A percentile compares a stretch with the other conserved stretches of the same genome.
phyloP scores from a whole-genome alignment of 345 rosid genomes.

The Salix udensis region DNA sequence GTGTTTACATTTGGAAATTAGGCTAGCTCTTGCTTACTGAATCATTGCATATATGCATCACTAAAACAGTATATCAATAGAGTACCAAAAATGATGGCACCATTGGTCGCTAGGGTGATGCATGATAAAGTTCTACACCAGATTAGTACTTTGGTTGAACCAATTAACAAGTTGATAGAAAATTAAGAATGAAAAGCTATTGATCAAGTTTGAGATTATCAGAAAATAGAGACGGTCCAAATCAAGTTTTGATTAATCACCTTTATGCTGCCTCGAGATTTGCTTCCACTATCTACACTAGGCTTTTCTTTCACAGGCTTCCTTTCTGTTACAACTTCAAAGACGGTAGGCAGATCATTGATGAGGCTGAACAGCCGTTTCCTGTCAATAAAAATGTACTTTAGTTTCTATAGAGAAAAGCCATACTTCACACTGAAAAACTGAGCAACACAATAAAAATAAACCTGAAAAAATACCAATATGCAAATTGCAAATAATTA shows the following conservation, averaged over 20 bases:
- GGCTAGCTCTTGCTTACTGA: background rate
- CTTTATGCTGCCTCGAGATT: slow-evolving; percentile 69
- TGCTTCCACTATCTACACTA: slow-evolving; percentile 80
- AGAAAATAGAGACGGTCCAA: background rate
- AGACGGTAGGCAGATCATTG: slow-evolving; percentile 88
- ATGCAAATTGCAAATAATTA: background rate
- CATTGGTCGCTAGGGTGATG: background rate
- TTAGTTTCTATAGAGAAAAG: background rate
- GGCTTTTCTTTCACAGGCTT: slow-evolving; percentile 84
- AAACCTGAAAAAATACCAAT: background rate
- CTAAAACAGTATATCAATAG: background rate
- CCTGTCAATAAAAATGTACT: slow-evolving; percentile 41
- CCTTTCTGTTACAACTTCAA: slow-evolving; percentile 90
- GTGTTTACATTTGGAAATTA: background rate
- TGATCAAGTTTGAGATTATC: background rate
- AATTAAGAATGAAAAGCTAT: background rate
- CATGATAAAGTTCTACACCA: background rate
- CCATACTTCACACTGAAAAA: background rate
- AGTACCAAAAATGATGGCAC: background rate
- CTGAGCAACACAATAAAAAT: background rate
- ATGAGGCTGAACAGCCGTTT: slow-evolving; percentile 84
- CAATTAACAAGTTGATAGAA: background rate
- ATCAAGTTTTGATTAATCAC: slow-evolving; percentile 26
- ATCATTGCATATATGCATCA: background rate
- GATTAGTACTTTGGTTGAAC: background rate